phyloP scores from a whole-genome alignment of 495 filamentous ascomycete species.

The Hypomontagnella submonticulosa region DNA sequence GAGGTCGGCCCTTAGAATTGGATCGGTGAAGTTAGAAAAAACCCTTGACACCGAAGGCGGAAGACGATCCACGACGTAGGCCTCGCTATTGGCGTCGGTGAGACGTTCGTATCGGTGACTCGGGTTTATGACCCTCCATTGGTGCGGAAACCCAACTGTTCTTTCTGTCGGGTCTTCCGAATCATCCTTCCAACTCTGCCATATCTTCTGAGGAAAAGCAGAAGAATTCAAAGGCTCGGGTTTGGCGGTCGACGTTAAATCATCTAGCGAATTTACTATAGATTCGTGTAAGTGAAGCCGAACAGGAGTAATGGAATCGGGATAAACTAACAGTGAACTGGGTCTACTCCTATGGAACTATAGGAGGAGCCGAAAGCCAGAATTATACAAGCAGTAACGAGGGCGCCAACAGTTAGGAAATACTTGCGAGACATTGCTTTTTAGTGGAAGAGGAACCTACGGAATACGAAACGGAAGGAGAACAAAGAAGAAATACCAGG shows the following conservation, averaged over 20 bases:
- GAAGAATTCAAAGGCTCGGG: neutral
- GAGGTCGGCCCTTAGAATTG: conserved; percentile 52
- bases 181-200: conserved; percentile 37
- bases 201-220: conserved; percentile 33
- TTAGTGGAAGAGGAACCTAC: neutral
- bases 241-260: neutral
- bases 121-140: conserved; percentile 50
- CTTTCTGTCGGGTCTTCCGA: conserved; percentile 26
- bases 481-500: too few species aligned
- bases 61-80: conserved; percentile 49
- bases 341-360: neutral
- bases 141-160: conserved; percentile 18
- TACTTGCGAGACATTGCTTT: conserved; percentile 16
- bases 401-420: conserved; percentile 2
- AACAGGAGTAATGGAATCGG: neutral
- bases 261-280: neutral
- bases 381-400: conserved; percentile 1
- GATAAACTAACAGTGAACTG: neutral
- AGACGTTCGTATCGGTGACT: conserved; percentile 51
- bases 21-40: conserved; percentile 48
- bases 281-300: neutral
- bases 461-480: neutral
- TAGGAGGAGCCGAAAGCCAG: conserved; percentile 1
- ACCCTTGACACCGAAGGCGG: conserved; percentile 40
- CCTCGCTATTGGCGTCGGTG: conserved; percentile 49